These are phyloP conservation scores for Acer yangbiense DNA, from an alignment of 345 rosid species.

Conservation along the genomic window DNA sequence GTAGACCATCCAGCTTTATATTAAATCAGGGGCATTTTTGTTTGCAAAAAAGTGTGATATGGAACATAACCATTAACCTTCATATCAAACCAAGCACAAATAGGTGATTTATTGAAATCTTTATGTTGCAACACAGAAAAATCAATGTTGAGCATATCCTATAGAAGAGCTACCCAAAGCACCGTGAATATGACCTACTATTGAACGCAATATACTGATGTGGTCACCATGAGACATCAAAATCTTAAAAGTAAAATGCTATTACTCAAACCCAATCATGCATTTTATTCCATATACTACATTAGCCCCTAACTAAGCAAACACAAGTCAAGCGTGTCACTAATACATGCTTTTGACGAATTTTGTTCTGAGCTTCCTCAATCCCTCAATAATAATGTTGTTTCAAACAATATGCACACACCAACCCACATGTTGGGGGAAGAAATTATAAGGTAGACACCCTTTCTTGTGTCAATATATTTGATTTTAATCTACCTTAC, in stretches of 20 bases:
- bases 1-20: neutral
- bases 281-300: neutral
- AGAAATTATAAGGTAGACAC: neutral
- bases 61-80: neutral
- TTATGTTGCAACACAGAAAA: slow-evolving; percentile 1
- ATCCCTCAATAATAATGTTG: neutral
- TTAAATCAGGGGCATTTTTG: neutral
- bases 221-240: neutral
- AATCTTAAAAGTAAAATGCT: neutral
- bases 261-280: neutral
- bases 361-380: neutral
- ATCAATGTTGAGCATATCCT: neutral
- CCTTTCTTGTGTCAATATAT: neutral
- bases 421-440: neutral
- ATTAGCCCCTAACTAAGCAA: neutral
- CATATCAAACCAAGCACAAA: neutral
- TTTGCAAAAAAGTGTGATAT: neutral
- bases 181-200: neutral
- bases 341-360: neutral
- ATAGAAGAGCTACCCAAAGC: neutral
- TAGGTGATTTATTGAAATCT: neutral
- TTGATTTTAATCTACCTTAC: neutral
- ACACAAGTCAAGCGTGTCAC: neutral
- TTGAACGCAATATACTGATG: neutral
- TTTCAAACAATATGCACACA: neutral